Evolutionary conservation across 805 yeast species (phyloP).

Genomic region (Maudiozyma saulgeensis): DNA sequence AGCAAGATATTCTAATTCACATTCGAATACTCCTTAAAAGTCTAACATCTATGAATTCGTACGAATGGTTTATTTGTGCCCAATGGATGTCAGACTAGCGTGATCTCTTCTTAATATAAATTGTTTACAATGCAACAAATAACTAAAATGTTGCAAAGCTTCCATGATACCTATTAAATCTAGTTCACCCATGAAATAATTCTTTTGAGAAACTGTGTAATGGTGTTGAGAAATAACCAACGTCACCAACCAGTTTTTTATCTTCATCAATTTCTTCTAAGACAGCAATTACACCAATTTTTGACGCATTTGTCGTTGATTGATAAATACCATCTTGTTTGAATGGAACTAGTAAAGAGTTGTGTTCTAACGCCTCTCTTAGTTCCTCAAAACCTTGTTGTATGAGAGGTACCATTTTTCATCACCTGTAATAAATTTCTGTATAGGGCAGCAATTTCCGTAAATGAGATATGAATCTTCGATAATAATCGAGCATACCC

Average conservation of each 20-base stretch:
- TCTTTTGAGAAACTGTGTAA: constrained; percentile 31
- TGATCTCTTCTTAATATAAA: constrained; percentile 9
- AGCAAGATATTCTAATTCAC: too few species aligned
- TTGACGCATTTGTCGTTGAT: constrained; percentile 11
- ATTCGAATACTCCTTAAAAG: too few species aligned
- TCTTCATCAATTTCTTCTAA: constrained; percentile 7
- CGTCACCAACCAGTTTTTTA: constrained; percentile 7
- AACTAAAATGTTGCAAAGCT: constrained; percentile 9
- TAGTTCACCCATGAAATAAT: constrained; percentile 9
- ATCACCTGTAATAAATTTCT: neutral
- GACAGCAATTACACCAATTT: constrained; percentile 11
- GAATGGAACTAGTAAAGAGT: constrained; percentile 5
- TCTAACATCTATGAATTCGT: too few species aligned
- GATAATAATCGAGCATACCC: too few species aligned
- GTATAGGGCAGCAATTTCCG: too few species aligned
- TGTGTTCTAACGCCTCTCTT: too few species aligned
- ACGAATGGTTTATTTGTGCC: too few species aligned
- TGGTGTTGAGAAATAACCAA: constrained; percentile 11
- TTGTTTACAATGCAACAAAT: constrained; percentile 6
- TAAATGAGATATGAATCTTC: too few species aligned
- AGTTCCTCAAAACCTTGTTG: too few species aligned
- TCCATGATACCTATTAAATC: constrained; percentile 8
- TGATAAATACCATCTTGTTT: neutral
- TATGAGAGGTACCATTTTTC: constrained; percentile 3
- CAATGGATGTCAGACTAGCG: constrained; percentile 2